Conservation (phyloP, 768 basidiomycete species). For the Hygrophoropsis aurantiaca region DNA sequence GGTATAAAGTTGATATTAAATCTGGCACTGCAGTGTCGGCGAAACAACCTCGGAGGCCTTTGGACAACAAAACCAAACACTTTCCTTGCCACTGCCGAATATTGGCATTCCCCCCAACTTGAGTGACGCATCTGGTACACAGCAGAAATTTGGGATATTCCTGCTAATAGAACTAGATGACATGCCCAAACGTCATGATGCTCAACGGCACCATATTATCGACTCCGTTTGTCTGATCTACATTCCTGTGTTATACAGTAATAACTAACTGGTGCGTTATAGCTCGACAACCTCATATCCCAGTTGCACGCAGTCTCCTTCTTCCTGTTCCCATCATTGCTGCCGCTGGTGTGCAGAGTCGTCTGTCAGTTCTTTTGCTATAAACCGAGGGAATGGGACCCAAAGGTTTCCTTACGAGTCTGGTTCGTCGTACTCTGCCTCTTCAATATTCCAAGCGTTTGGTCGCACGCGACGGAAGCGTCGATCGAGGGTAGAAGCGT, state of each 20-base stretch:
- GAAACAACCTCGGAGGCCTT: background rate
- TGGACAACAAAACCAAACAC: constrained; percentile 31
- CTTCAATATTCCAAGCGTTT: constrained; percentile 60
- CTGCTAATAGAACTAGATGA: constrained; percentile 28
- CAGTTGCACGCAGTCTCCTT: constrained; percentile 76
- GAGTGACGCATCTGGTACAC: background rate
- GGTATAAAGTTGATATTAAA: no score
- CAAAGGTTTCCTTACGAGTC: constrained; percentile 64
- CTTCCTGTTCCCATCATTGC: constrained; percentile 68
- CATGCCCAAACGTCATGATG: constrained; percentile 65
- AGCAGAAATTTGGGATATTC: constrained; percentile 1
- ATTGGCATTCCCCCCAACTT: no score
- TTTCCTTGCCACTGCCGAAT: background rate
- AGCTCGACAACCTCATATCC: constrained; percentile 73
- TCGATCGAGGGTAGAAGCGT: constrained; percentile 58
- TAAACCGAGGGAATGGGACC: constrained; percentile 66
- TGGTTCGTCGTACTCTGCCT: constrained; percentile 60
- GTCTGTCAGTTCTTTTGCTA: constrained; percentile 64
- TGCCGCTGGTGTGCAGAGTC: constrained; percentile 42
- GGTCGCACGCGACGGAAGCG: constrained; percentile 56
- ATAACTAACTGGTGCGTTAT: background rate
- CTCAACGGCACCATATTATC: constrained; percentile 70
- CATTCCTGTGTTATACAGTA: no score
- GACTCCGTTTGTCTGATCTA: constrained; percentile 49
- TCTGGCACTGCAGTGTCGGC: no score